Evolutionary conservation across 306 rosid species (phyloP).

Genomic region (Delonix regia): DNA sequence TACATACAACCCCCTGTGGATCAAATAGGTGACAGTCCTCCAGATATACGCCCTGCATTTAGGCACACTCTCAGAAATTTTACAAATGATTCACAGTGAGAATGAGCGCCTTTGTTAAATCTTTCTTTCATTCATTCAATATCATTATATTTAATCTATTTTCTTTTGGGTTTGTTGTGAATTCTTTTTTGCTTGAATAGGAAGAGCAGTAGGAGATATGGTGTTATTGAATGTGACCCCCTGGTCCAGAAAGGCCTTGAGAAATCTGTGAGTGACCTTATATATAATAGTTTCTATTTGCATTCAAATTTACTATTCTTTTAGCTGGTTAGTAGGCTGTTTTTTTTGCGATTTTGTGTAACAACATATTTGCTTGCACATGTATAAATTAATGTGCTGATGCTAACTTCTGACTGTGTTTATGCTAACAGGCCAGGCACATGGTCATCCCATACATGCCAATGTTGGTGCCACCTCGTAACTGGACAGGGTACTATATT

Average conservation of each 20-base stretch:
- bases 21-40: conserved; percentile 75
- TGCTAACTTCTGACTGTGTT: conserved; percentile 34
- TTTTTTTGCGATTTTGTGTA: conserved; percentile 20
- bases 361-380: conserved; percentile 10
- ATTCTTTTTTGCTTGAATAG: conserved; percentile 47
- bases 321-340: conserved; percentile 14
- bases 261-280: conserved; percentile 70
- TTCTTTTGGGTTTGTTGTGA: conserved; percentile 19
- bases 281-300: conserved; percentile 19
- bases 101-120: conserved; percentile 19
- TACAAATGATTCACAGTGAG: conserved; percentile 65
- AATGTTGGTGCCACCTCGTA: conserved; percentile 88
- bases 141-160: conserved; percentile 15
- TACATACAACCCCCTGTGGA: conserved; percentile 83
- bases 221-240: conserved; percentile 90
- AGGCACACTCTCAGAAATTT: conserved; percentile 62
- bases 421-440: conserved; percentile 82
- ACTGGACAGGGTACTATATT: conserved; percentile 81
- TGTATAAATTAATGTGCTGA: conserved; percentile 29
- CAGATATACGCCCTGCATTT: conserved; percentile 90
- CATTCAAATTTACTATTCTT: conserved; percentile 13
- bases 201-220: conserved; percentile 75
- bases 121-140: conserved; percentile 21
- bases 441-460: conserved; percentile 99
- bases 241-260: conserved; percentile 75